A percentile compares a stretch with the other conserved stretches of the same genome.
Conservation (phyloP, 2,329 filamentous ascomycete genomes). For the Aspergillus fijiensis region DNA sequence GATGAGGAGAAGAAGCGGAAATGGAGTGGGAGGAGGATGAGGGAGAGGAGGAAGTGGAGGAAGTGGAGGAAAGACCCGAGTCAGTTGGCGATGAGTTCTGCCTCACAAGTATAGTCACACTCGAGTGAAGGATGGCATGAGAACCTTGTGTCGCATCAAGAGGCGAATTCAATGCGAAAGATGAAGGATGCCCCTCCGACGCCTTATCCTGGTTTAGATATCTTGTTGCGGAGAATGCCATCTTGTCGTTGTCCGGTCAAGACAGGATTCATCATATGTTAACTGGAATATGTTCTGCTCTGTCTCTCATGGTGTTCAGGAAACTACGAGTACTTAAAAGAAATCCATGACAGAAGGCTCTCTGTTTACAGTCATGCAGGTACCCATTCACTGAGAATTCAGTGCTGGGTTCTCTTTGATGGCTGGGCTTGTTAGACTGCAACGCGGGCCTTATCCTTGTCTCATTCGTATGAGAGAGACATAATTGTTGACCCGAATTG, state of each 20-base stretch:
- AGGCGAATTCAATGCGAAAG: background rate
- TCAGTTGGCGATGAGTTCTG: background rate
- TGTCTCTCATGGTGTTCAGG: no score
- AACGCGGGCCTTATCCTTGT: no score
- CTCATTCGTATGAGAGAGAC: no score
- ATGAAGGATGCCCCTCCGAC: background rate
- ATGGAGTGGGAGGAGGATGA: constrained; percentile 1
- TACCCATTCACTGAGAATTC: background rate
- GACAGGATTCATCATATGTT: no score
- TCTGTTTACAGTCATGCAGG: background rate
- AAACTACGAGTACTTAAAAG: no score
- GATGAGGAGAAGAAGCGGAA: background rate
- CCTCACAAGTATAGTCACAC: background rate
- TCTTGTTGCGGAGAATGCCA: background rate
- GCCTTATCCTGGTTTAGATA: no score
- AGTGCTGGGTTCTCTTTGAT: background rate
- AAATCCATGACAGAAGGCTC: no score
- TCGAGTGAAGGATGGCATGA: background rate
- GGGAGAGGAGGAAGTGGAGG: background rate
- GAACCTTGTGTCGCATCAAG: background rate
- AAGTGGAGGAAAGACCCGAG: background rate
- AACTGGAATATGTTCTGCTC: no score
- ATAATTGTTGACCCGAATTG: no score
- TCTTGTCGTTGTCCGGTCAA: background rate
- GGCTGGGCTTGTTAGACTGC: no score